phyloP scores from a whole-genome alignment of 2,329 filamentous ascomycete species.

The Eurotiales sp. region DNA sequence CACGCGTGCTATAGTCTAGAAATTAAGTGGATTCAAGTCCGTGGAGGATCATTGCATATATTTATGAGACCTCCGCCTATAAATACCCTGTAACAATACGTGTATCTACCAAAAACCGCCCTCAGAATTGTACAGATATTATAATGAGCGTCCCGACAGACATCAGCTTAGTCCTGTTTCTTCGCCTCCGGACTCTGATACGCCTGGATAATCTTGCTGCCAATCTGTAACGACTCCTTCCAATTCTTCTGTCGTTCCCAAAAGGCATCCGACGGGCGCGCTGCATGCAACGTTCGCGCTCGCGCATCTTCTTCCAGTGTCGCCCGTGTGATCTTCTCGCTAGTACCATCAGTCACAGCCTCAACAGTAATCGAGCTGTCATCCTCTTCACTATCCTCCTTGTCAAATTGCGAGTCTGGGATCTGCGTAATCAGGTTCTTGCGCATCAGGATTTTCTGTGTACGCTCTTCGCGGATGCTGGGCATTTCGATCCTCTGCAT shows the following conservation, averaged over 20 bases:
- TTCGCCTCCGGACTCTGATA: constrained; percentile 25
- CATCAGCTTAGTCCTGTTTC: constrained; percentile 32
- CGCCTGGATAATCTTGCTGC: constrained; percentile 37
- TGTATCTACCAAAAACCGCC: neutral
- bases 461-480: constrained; percentile 78
- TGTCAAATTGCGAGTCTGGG: constrained; percentile 16
- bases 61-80: too few species aligned
- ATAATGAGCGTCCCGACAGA: neutral
- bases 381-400: constrained; percentile 21
- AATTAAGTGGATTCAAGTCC: too few species aligned
- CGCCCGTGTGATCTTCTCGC: constrained; percentile 31
- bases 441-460: constrained; percentile 74
- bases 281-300: constrained; percentile 26
- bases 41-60: too few species aligned
- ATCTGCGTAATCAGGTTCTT: constrained; percentile 66
- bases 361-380: constrained; percentile 7
- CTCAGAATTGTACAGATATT: neutral
- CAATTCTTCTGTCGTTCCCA: constrained; percentile 45
- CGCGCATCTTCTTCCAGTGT: constrained; percentile 43
- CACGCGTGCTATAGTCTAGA: too few species aligned
- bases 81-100: neutral
- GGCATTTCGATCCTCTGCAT: constrained; percentile 81
- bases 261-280: constrained; percentile 35
- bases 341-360: neutral
- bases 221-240: constrained; percentile 39